Evolutionary conservation across 306 rosid genomes (phyloP), one percentile per base, ranked within the genome.

Genomic region (Rosa persica): DNA sequence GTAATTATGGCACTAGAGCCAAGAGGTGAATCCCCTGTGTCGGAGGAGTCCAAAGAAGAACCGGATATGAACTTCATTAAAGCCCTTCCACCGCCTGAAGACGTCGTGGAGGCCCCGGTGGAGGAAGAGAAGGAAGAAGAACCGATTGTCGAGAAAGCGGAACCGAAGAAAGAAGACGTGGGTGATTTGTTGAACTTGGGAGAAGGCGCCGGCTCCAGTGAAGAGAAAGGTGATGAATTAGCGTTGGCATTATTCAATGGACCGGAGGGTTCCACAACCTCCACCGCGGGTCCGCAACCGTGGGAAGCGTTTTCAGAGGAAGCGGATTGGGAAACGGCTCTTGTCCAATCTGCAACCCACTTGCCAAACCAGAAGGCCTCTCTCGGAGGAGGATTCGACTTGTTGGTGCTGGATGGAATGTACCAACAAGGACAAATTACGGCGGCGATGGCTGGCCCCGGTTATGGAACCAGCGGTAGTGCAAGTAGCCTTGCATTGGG

Each of bases 401-500:
- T 85, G 74, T 69, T 90, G 46, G 64, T 93, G 80, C 81, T 96
- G 57, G 90, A 96, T 58, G 96, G 99, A 2, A 90, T 96, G 99
- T 96, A 93, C 79, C 81, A 86, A 38, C 93, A 89, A 44, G 86
- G 81, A 22, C 79, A 82, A 67, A 12, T 76, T 20, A 69, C 66
- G 22, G 70, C 87, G 42, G 75, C 87, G 4, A 78, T 88, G 86
- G 81, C 80, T 20, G 88, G 87, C 19, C 72, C 77, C 0, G 93
- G 94, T 3, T 87, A 51, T 49, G 96, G 92, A 2, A 81, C 7
- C 3, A 90, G 87, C 34, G 98, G 98, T 4, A 95, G 98, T 79
- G 93, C 90, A 0, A 95, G 98, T 49, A 95, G 98, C 46, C 60
- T 95, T 48, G 98, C 98, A 6, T 81, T 95, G 0, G 98, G 97